Percentiles rank a stretch among this genome's conserved stretches.
Evolutionary conservation across 169 alveolate genomes (phyloP).

Genomic region (Cryptosporidium xiaoi): DNA sequence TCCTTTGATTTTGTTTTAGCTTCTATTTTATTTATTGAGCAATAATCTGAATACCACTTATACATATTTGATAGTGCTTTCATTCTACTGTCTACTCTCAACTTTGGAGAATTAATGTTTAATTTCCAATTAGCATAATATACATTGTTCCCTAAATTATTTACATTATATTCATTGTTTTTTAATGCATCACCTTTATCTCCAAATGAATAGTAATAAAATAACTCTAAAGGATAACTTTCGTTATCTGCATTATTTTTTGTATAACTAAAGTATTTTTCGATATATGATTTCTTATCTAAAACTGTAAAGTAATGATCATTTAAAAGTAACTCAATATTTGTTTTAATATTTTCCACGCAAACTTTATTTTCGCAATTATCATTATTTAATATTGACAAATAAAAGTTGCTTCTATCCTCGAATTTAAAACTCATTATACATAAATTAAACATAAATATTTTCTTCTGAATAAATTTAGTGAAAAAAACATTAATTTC

Average conservation of each 20-base stretch:
- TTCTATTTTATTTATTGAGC: not conserved
- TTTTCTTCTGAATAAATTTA: slow-evolving; percentile 29
- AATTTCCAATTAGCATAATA: slow-evolving; percentile 19
- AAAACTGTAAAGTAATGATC: slow-evolving; percentile 41
- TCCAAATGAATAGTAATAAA: not conserved
- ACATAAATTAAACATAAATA: slow-evolving; percentile 11
- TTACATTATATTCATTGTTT: not conserved
- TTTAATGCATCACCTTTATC: not conserved
- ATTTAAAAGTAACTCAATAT: not conserved
- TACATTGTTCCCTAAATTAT: not conserved
- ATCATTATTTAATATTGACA: too few relatives aligned
- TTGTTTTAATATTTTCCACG: not conserved
- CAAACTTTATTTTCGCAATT: too few relatives aligned
- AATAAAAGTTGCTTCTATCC: not conserved
- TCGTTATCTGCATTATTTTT: not conserved
- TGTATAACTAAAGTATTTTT: slow-evolving; percentile 1
- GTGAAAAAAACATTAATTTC: slow-evolving; percentile 15
- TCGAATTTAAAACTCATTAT: not conserved
- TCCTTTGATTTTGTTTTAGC: not conserved
- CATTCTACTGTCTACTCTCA: slow-evolving; percentile 7
- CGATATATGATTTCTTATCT: slow-evolving; percentile 17
- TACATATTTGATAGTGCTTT: not conserved
- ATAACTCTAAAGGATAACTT: not conserved
- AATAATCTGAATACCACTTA: slow-evolving; percentile 17
- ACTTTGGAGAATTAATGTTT: slow-evolving; percentile 3